A percentile compares a stretch with the other conserved stretches of the same genome.
Conservation (phyloP, 2,329 filamentous ascomycete species). For the Didymella sp. region DNA sequence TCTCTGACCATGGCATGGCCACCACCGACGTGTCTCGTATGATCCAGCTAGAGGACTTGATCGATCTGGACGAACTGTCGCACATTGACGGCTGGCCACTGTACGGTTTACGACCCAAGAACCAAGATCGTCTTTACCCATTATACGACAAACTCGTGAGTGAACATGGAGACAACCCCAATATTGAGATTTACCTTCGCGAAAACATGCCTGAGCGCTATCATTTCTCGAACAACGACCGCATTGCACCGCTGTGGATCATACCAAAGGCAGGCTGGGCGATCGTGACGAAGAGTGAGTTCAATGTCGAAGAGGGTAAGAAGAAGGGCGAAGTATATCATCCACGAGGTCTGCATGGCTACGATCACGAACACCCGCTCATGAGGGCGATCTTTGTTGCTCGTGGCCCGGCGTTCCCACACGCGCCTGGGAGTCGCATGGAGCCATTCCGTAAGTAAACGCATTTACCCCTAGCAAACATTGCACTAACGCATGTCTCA, state of each 20-base stretch:
- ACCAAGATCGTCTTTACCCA: slow-evolving; percentile 67
- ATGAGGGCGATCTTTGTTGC: slow-evolving; percentile 98
- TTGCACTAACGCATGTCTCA: slow-evolving; percentile 44
- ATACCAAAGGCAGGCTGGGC: slow-evolving; percentile 93
- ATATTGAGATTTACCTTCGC: slow-evolving; percentile 85
- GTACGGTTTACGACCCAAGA: slow-evolving; percentile 83
- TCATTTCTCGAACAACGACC: slow-evolving; percentile 85
- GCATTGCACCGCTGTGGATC: slow-evolving; percentile 95
- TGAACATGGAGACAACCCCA: slow-evolving; percentile 67
- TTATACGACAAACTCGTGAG: slow-evolving; percentile 67
- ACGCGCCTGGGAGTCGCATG: slow-evolving; percentile 79
- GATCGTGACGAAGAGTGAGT: slow-evolving; percentile 80
- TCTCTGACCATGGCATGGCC: slow-evolving; percentile 98
- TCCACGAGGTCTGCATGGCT: slow-evolving; percentile 88
- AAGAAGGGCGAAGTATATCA: slow-evolving; percentile 72
- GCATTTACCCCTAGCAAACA: too few relatives aligned
- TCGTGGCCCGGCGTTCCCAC: slow-evolving; percentile 88
- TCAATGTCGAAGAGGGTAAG: slow-evolving; percentile 73
- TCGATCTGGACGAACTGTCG: slow-evolving; percentile 78
- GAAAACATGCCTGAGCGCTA: slow-evolving; percentile 93
- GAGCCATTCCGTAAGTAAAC: slow-evolving; percentile 80
- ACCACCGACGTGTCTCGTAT: slow-evolving; percentile 82
- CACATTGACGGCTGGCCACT: slow-evolving; percentile 95
- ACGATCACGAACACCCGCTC: slow-evolving; percentile 90
- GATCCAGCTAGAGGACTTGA: slow-evolving; percentile 86